Percentiles rank a stretch among this genome's conserved stretches.
Conservation (phyloP, 495 filamentous ascomycete species). For the Zalerion maritima region DNA sequence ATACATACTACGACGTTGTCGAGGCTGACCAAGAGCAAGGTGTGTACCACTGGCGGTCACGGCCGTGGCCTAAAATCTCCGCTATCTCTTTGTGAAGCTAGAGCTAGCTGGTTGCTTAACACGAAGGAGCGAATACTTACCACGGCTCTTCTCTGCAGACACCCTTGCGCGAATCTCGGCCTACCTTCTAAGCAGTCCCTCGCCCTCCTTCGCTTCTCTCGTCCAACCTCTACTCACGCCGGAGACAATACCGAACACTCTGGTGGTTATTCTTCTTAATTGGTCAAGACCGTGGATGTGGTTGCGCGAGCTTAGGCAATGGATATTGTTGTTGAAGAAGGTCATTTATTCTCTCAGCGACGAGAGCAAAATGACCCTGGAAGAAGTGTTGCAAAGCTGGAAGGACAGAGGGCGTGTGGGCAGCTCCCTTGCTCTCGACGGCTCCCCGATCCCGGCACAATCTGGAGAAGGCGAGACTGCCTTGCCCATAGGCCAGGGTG, state of each 20-base stretch:
- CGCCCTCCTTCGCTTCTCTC: slow-evolving; percentile 67
- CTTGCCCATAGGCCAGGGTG: slow-evolving; percentile 72
- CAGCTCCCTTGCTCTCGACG: slow-evolving; percentile 32
- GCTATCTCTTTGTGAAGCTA: too few relatives aligned
- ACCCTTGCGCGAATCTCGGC: slow-evolving; percentile 82
- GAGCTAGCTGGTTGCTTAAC: too few relatives aligned
- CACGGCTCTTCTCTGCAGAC: too few relatives aligned
- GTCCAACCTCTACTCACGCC: slow-evolving; percentile 75
- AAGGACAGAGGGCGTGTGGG: slow-evolving; percentile 41
- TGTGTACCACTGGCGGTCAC: too few relatives aligned
- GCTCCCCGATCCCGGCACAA: slow-evolving; percentile 21
- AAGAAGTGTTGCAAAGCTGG: slow-evolving; percentile 61
- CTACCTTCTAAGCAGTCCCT: slow-evolving; percentile 74
- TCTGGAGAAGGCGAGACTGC: slow-evolving; percentile 45
- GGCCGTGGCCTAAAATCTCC: too few relatives aligned
- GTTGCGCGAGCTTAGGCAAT: slow-evolving; percentile 74
- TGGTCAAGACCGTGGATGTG: slow-evolving; percentile 91
- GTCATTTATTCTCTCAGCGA: slow-evolving; percentile 61
- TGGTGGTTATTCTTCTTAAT: slow-evolving; percentile 78
- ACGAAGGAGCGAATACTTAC: too few relatives aligned
- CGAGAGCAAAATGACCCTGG: slow-evolving; percentile 65
- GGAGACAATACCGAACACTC: slow-evolving; percentile 70
- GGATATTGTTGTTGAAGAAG: slow-evolving; percentile 67
- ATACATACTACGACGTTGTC: slow-evolving; percentile 89
- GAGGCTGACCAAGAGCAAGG: slow-evolving; percentile 94